Conservation (phyloP, 495 filamentous ascomycete species). For the Oidiodendron maius region DNA sequence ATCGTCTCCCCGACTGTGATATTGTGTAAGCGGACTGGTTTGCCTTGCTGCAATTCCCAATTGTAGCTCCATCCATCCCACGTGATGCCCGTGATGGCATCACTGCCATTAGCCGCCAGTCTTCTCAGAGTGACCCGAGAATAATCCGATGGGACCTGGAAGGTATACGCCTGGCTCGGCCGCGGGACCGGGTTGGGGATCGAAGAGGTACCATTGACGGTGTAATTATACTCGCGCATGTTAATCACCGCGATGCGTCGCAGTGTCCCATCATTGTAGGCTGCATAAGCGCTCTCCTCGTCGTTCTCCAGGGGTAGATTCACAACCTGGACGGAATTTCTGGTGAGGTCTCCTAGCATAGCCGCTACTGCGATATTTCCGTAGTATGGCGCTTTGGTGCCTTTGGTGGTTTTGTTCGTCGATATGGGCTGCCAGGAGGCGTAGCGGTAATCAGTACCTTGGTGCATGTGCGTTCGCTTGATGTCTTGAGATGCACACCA, state of each 20-base stretch:
- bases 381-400: constrained; percentile 64
- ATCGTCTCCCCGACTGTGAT: constrained; percentile 50
- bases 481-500: constrained; percentile 52
- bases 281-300: constrained; percentile 51
- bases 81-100: constrained; percentile 55
- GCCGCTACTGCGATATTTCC: constrained; percentile 56
- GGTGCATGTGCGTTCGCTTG: constrained; percentile 59
- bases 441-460: constrained; percentile 58
- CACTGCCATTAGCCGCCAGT: constrained; percentile 55
- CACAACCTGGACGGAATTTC: constrained; percentile 26
- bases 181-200: constrained; percentile 23
- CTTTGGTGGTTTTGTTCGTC: constrained; percentile 44
- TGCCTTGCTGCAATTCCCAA: constrained; percentile 49
- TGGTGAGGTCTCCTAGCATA: constrained; percentile 39
- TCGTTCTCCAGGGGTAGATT: constrained; percentile 38
- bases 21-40: constrained; percentile 49
- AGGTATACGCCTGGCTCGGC: constrained; percentile 36
- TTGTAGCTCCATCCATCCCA: constrained; percentile 62
- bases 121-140: constrained; percentile 34
- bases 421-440: constrained; percentile 53
- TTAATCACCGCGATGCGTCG: constrained; percentile 53
- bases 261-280: constrained; percentile 41
- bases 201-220: constrained; percentile 32
- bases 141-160: constrained; percentile 21
- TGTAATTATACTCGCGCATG: constrained; percentile 55